Conservation (phyloP, 768 basidiomycete species). For the Podaxis sp. region DNA sequence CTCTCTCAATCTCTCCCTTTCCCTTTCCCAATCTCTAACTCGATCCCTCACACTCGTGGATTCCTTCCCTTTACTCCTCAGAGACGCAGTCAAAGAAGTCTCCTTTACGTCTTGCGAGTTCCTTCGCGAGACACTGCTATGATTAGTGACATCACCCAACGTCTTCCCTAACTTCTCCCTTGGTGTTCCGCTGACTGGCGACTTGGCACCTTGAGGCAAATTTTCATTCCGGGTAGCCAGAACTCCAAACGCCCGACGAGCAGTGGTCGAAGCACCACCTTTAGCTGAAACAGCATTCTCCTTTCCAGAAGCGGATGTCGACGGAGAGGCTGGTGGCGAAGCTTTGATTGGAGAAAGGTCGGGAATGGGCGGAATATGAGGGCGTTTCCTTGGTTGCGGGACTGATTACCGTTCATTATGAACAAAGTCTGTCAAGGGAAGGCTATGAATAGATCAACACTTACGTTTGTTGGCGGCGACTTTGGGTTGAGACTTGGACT, state of each 20-base stretch:
- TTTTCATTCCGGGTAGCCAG: slow-evolving; percentile 14
- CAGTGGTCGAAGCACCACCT: slow-evolving; percentile 12
- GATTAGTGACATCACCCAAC: slow-evolving; percentile 12
- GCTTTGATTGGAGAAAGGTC: slow-evolving; percentile 55
- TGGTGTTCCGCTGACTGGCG: slow-evolving; percentile 18
- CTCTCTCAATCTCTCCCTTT: slow-evolving; percentile 67
- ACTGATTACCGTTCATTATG: slow-evolving; percentile 13
- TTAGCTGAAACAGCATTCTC: slow-evolving; percentile 39
- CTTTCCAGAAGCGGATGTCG: slow-evolving; percentile 33
- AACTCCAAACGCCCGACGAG: slow-evolving; percentile 17
- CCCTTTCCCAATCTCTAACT: slow-evolving; percentile 76
- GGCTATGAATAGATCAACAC: slow-evolving; percentile 15
- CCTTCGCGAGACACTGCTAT: slow-evolving; percentile 13
- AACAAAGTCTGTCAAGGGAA: background rate
- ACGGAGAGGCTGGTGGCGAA: slow-evolving; percentile 46
- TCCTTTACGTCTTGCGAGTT: slow-evolving; percentile 19
- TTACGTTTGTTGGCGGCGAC: slow-evolving; percentile 38
- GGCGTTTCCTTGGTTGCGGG: slow-evolving; percentile 39
- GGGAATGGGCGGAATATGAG: slow-evolving; percentile 28
- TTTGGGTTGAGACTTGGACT: slow-evolving; percentile 47
- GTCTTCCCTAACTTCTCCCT: slow-evolving; percentile 16
- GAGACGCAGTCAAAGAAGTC: slow-evolving; percentile 10
- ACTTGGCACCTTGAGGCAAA: slow-evolving; percentile 17
- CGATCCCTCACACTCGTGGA: slow-evolving; percentile 57
- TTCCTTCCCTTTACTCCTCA: slow-evolving; percentile 30